phyloP scores from a whole-genome alignment of 2,329 filamentous ascomycete genomes.

The Fusarium sp. region DNA sequence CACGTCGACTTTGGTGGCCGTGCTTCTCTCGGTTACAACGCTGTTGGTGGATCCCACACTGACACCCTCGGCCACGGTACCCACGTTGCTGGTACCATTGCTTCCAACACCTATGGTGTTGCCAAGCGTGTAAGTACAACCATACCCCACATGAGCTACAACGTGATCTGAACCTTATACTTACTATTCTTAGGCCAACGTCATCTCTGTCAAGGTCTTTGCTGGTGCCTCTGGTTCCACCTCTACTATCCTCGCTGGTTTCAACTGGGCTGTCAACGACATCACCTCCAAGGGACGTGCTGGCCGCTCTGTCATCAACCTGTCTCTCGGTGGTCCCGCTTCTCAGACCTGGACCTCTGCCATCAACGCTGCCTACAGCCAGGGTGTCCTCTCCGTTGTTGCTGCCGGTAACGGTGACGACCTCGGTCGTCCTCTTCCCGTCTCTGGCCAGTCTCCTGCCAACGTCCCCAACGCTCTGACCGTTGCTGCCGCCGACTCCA shows the following conservation, averaged over 20 bases:
- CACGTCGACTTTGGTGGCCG: constrained; percentile 65
- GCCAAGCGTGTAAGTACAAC: constrained; percentile 51
- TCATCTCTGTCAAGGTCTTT: constrained; percentile 51
- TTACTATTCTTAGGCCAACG: constrained; percentile 33
- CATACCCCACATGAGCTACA: neutral
- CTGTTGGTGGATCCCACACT: constrained; percentile 46
- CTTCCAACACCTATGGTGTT: constrained; percentile 55
- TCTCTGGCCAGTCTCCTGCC: constrained; percentile 58
- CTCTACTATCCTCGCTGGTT: constrained; percentile 53
- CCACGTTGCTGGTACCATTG: constrained; percentile 56
- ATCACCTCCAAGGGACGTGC: constrained; percentile 49
- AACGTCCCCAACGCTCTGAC: constrained; percentile 59
- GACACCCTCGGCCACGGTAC: constrained; percentile 57
- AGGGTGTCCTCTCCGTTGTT: constrained; percentile 57
- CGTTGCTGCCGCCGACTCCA: constrained; percentile 57
- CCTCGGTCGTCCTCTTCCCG: constrained; percentile 47
- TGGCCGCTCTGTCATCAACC: constrained; percentile 50
- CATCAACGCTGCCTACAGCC: constrained; percentile 53
- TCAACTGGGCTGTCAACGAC: constrained; percentile 56
- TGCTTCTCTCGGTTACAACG: constrained; percentile 55
- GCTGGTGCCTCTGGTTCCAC: constrained; percentile 27
- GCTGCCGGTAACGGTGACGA: constrained; percentile 59
- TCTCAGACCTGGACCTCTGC: constrained; percentile 54
- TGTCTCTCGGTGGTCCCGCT: constrained; percentile 56
- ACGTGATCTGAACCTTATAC: neutral